These are phyloP conservation scores for Schizophyllum amplum DNA, from an alignment of 1,284 basidiomycete species.

Conservation along the genomic window DNA sequence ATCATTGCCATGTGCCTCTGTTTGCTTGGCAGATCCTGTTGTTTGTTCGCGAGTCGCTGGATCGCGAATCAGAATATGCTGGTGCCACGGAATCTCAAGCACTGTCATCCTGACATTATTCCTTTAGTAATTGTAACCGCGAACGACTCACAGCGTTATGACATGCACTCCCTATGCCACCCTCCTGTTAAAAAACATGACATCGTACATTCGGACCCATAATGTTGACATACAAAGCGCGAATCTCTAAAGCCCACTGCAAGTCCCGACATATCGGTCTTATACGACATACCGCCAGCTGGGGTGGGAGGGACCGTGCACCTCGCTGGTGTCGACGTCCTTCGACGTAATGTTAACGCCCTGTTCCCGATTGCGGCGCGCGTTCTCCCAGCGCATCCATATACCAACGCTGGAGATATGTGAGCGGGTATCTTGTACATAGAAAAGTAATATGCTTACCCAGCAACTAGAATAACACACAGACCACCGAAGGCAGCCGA, in stretches of 20 bases:
- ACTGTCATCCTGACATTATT: neutral
- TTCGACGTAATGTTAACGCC: neutral
- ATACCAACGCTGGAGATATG: constrained; percentile 1
- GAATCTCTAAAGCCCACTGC: no score
- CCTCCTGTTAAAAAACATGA: no score
- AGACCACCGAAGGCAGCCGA: constrained; percentile 33
- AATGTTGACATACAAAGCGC: no score
- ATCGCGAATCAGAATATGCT: neutral
- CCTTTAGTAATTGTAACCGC: neutral
- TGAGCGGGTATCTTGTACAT: no score
- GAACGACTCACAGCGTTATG: no score
- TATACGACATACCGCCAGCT: neutral
- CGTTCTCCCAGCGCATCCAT: constrained; percentile 3
- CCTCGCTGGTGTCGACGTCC: constrained; percentile 13
- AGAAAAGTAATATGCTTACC: no score
- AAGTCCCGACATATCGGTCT: no score
- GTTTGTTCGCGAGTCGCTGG: neutral
- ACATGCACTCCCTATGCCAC: no score
- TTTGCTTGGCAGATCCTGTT: neutral
- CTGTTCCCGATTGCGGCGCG: constrained; percentile 2
- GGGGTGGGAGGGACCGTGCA: neutral
- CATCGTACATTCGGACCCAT: no score
- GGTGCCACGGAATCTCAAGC: neutral
- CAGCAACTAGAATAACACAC: constrained; percentile 29
- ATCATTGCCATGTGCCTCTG: neutral